These are phyloP conservation scores for Prinsepia uniflora DNA, from an alignment of 306 rosid genomes.

Conservation along the genomic window DNA sequence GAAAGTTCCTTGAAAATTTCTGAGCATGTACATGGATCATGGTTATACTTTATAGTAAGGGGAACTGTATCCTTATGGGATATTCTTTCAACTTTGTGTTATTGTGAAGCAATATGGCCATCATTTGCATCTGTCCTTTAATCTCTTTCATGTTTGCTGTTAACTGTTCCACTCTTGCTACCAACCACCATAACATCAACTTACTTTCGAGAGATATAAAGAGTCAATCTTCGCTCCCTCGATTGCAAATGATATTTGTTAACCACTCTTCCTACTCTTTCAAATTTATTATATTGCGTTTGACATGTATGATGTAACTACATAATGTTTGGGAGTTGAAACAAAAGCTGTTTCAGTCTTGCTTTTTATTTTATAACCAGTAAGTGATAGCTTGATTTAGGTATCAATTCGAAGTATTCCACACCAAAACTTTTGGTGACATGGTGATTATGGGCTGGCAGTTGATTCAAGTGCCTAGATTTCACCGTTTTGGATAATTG, in stretches of 20 bases:
- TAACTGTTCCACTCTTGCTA: too few relatives aligned
- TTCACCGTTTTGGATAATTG: not conserved
- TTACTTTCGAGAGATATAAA: too few relatives aligned
- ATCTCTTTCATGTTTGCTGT: too few relatives aligned
- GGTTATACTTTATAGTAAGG: not conserved
- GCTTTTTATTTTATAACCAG: not conserved
- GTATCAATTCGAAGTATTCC: not conserved
- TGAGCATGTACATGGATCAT: not conserved
- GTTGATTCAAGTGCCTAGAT: slow-evolving; percentile 11
- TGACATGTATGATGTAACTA: not conserved
- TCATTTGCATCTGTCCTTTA: too few relatives aligned
- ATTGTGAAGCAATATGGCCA: too few relatives aligned
- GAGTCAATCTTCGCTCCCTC: too few relatives aligned
- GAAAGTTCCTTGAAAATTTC: not conserved
- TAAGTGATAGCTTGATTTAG: not conserved
- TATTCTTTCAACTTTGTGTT: not conserved
- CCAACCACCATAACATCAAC: too few relatives aligned
- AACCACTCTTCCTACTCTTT: not conserved
- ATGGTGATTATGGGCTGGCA: not conserved
- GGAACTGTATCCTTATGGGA: not conserved
- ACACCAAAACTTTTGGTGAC: not conserved
- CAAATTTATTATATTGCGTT: not conserved
- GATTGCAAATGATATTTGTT: not conserved
- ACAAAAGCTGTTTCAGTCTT: not conserved
- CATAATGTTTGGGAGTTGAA: not conserved